Base-by-base conservation (phyloP, 441 rosid species). In the Heliophila coronopifolia region DNA sequence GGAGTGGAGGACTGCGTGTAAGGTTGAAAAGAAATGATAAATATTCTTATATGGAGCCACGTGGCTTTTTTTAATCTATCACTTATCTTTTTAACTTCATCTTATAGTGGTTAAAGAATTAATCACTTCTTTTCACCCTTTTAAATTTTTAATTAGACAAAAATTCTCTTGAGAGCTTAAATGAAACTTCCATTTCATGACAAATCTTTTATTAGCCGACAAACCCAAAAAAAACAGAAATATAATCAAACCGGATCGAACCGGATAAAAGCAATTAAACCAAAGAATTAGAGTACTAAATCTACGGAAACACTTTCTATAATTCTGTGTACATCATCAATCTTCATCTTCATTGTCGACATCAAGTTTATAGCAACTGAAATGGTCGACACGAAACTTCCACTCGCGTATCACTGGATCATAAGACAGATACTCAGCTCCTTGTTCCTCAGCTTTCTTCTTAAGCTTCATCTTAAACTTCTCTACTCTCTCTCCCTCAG, bases 381-480 rank as follows among this genome's bases (percentile, higher is more conserved):
- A 93, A 73, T 89, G 96, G 12, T 70, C 65, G 23, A 89, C 97
- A 73, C 66, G 80, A 55, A 93, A 93, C 75, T 70, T 86, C 99
- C 99, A 93, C 67, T 80, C 94, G 24, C 96, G 97, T 25, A 71
- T 79, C 8, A 74, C 41, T 9, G 92, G 65, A 56, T 93, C 96
- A 59, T 79, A 93, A 3, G 95, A 93, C 52, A 89, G 66, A 43
- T 86, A 93, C 60, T 83, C 75, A 2, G 97, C 96, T 28, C 91
- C 99, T 73, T 93, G 94, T 28, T 89, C 96, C 46, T 69, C 86
- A 0, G 85, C 86, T 79, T 89, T 93, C 73, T 66, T 76, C 79
- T 75, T 83, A 20, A 93, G 79, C 94, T 81, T 81, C 52, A 84
- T 87, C 78, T 73, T 78, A 41, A 80, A 93, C 70, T 65, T 89